Percentiles rank a stretch among this genome's conserved stretches.
Evolutionary conservation across 1,139 yeast species (phyloP).

Genomic region (Tardiomyces blankii): DNA sequence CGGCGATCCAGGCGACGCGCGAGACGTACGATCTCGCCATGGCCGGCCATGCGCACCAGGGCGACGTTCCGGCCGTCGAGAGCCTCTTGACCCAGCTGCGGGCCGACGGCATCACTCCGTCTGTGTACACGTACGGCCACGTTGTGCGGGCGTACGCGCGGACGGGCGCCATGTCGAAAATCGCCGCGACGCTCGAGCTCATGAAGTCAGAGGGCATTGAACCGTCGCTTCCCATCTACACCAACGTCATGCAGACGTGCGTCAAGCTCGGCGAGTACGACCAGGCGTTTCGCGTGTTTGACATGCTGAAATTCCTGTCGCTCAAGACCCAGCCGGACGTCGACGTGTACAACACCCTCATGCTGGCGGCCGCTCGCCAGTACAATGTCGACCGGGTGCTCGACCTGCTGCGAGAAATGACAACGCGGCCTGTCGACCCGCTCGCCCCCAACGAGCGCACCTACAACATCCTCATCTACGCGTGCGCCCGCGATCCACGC

Average conservation of each 20-base stretch:
- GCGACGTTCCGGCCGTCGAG: slow-evolving; percentile 22
- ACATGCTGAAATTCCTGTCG: slow-evolving; percentile 74
- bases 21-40: slow-evolving; percentile 20
- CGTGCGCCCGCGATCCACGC: slow-evolving; percentile 48
- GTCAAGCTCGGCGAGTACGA: slow-evolving; percentile 40
- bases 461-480: slow-evolving; percentile 55
- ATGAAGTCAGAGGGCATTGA: slow-evolving; percentile 41
- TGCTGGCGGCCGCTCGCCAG: slow-evolving; percentile 51
- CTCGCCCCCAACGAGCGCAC: slow-evolving; percentile 38
- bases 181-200: slow-evolving; percentile 28
- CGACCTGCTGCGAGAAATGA: slow-evolving; percentile 68
- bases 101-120: slow-evolving; percentile 27
- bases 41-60: slow-evolving; percentile 26
- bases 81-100: slow-evolving; percentile 24
- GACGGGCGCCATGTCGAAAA: slow-evolving; percentile 21
- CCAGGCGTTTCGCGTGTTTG: slow-evolving; percentile 66
- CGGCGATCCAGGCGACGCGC: slow-evolving; percentile 14
- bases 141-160: slow-evolving; percentile 32
- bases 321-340: slow-evolving; percentile 53
- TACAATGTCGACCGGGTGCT: slow-evolving; percentile 61
- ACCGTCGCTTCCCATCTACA: slow-evolving; percentile 49
- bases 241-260: slow-evolving; percentile 57
- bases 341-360: slow-evolving; percentile 57
- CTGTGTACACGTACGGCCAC: slow-evolving; percentile 33
- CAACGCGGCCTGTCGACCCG: slow-evolving; percentile 24